Conservation (phyloP, 306 rosid genomes). For the apple (Malus domestica) region ASM211411v1 NC_041804.1:8396001-8396500, state of each 20-base stretch:
- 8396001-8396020: no score
- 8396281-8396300: slow-evolving; percentile 27
- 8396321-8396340: slow-evolving; percentile 82
- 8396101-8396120: slow-evolving; percentile 32
- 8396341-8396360: slow-evolving; percentile 55
- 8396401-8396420: slow-evolving; percentile 19
- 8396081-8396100: background rate
- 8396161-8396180: slow-evolving; percentile 21
- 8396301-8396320: slow-evolving; percentile 21
- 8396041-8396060: background rate
- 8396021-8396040: no score
- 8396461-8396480: background rate
- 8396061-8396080: background rate
- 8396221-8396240: slow-evolving; percentile 25
- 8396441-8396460: slow-evolving; percentile 7
- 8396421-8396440: slow-evolving; percentile 22
- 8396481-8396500: background rate
- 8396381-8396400: slow-evolving; percentile 51
- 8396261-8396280: background rate
- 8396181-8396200: slow-evolving; percentile 47
- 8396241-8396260: slow-evolving; percentile 4
- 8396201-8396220: slow-evolving; percentile 26
- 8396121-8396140: slow-evolving; percentile 49
- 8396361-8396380: slow-evolving; percentile 93
- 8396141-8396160: slow-evolving; percentile 1